phyloP scores from a whole-genome alignment of 1,139 yeast genomes.

The Yamadazyma taylorii region DNA sequence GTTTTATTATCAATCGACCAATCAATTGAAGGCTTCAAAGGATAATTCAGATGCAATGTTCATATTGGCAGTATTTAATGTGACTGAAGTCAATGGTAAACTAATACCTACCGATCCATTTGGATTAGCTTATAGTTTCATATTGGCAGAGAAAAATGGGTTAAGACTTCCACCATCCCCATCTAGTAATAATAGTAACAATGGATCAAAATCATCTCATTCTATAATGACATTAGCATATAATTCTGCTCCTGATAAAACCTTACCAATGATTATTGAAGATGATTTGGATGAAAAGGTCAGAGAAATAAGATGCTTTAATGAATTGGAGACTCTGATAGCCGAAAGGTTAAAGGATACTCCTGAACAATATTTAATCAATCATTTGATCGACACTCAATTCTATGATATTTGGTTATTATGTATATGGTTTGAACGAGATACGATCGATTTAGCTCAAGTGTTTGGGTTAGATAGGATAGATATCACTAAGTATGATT shows the following conservation, averaged over 20 bases:
- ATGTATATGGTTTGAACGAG: slow-evolving; percentile 25
- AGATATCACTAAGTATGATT: slow-evolving; percentile 20
- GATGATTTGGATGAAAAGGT: slow-evolving; percentile 23
- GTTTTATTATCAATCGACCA: slow-evolving; percentile 14
- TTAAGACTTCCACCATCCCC: slow-evolving; percentile 39
- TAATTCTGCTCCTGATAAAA: slow-evolving; percentile 41
- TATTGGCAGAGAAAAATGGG: slow-evolving; percentile 34
- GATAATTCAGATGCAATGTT: slow-evolving; percentile 17
- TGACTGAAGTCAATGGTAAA: slow-evolving; percentile 20
- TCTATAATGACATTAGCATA: slow-evolving; percentile 35
- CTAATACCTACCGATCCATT: slow-evolving; percentile 46
- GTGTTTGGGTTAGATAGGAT: slow-evolving; percentile 23
- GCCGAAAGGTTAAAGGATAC: slow-evolving; percentile 8
- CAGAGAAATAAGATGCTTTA: slow-evolving; percentile 24
- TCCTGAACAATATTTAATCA: slow-evolving; percentile 22
- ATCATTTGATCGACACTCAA: slow-evolving; percentile 34
- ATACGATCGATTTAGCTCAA: slow-evolving; percentile 15
- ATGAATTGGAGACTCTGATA: slow-evolving; percentile 10
- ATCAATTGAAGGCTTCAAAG: too few species aligned
- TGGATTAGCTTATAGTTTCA: slow-evolving; percentile 35
- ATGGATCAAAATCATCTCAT: slow-evolving; percentile 11
- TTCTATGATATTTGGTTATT: slow-evolving; percentile 44
- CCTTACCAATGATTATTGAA: slow-evolving; percentile 47
- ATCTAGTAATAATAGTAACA: not conserved
- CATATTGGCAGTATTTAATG: slow-evolving; percentile 44